phyloP scores from a whole-genome alignment of 345 rosid species.

The Lepidium sativum region DNA sequence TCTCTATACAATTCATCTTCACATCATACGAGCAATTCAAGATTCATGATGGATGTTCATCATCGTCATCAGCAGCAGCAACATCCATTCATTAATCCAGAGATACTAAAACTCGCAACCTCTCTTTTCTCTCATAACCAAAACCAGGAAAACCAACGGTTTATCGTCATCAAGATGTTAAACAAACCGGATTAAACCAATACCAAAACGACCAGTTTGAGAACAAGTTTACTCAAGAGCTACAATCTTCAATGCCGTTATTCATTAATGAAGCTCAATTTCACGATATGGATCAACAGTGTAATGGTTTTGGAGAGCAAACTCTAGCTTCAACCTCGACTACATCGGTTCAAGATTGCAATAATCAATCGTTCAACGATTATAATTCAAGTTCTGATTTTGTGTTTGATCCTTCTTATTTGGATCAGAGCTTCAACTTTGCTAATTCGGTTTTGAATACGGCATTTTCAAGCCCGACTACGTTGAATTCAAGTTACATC shows the following conservation, averaged over 20 bases:
- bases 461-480: constrained; percentile 56
- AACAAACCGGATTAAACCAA: constrained; percentile 7
- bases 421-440: constrained; percentile 34
- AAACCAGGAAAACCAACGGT: not conserved
- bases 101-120: constrained; percentile 27
- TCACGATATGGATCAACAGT: not conserved
- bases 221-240: constrained; percentile 25
- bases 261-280: constrained; percentile 28
- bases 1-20: constrained; percentile 39
- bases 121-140: constrained; percentile 24
- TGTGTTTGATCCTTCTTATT: constrained; percentile 35
- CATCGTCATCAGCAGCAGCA: constrained; percentile 14
- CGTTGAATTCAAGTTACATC: constrained; percentile 47
- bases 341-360: constrained; percentile 23
- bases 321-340: constrained; percentile 13
- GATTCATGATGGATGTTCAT: constrained; percentile 38
- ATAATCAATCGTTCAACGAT: constrained; percentile 29
- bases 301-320: constrained; percentile 16
- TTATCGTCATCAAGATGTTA: constrained; percentile 12
- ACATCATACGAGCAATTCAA: constrained; percentile 38
- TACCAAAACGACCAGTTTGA: constrained; percentile 26
- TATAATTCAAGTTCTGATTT: not conserved
- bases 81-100: constrained; percentile 21
- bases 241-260: constrained; percentile 27
- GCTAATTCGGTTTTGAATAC: constrained; percentile 47